These are phyloP conservation scores for Mycena sp. DNA, from an alignment of 1,284 basidiomycete species.

Conservation along the genomic window DNA sequence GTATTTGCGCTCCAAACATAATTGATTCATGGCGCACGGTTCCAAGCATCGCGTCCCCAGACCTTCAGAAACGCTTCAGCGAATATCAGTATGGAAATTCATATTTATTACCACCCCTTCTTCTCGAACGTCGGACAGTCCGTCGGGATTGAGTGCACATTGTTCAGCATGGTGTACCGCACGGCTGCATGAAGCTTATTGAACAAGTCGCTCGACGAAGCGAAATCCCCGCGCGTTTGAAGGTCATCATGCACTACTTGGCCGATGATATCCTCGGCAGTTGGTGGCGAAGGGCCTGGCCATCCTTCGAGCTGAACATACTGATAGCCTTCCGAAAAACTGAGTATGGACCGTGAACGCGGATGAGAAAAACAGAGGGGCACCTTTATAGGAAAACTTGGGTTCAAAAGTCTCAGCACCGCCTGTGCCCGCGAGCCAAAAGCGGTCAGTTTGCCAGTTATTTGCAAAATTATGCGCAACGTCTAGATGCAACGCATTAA, in stretches of 20 bases:
- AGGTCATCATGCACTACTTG: slow-evolving; percentile 33
- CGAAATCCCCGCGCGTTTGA: slow-evolving; percentile 24
- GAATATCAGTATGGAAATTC: not conserved
- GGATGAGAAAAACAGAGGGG: not conserved
- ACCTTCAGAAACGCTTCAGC: not conserved
- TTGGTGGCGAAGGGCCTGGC: slow-evolving; percentile 26
- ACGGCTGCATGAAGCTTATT: slow-evolving; percentile 34
- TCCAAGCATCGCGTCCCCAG: slow-evolving; percentile 33
- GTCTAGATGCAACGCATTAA: too few relatives aligned
- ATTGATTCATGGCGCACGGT: slow-evolving; percentile 4
- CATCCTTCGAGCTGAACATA: slow-evolving; percentile 33
- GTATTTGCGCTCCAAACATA: not conserved
- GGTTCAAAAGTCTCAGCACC: slow-evolving; percentile 33
- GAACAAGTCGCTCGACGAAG: slow-evolving; percentile 29
- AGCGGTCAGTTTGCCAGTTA: slow-evolving; percentile 38
- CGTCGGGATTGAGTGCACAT: slow-evolving; percentile 39
- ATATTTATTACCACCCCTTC: slow-evolving; percentile 42
- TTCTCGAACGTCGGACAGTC: slow-evolving; percentile 42
- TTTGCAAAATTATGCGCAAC: slow-evolving; percentile 12
- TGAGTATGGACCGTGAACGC: not conserved
- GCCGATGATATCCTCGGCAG: slow-evolving; percentile 28
- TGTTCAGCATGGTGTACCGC: slow-evolving; percentile 31
- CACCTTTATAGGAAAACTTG: slow-evolving; percentile 36
- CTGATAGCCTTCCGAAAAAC: slow-evolving; percentile 24
- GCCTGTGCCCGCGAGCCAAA: slow-evolving; percentile 37